Evolutionary conservation across 768 basidiomycete genomes (phyloP).

Genomic region (Hygrocybe punicea): DNA sequence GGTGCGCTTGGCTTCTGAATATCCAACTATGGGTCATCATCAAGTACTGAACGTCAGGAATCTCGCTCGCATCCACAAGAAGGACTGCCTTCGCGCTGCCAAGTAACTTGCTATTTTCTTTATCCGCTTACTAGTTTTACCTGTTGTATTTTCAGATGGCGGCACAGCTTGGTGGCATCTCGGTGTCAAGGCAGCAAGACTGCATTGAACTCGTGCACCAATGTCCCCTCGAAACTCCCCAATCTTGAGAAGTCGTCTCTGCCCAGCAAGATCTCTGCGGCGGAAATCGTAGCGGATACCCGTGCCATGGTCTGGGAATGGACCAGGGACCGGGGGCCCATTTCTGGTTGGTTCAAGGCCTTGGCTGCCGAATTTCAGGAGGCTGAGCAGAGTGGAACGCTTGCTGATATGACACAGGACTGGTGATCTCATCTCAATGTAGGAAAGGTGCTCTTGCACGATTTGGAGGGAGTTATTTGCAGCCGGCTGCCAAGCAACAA

Average conservation of each 20-base stretch:
- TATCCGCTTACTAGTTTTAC: neutral
- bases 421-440: neutral
- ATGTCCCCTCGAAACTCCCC: neutral
- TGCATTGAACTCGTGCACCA: neutral
- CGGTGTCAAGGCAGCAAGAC: neutral
- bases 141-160: too few relatives aligned
- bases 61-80: neutral
- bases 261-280: neutral
- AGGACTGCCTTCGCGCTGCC: neutral
- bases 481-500: neutral
- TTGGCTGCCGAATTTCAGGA: neutral
- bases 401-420: neutral
- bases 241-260: neutral
- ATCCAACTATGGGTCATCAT: neutral
- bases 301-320: slow-evolving; percentile 2
- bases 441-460: neutral
- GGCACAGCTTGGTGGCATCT: too few relatives aligned
- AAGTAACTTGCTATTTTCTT: neutral
- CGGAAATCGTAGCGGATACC: neutral
- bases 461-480: neutral
- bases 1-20: neutral
- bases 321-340: neutral
- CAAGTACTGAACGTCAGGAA: neutral
- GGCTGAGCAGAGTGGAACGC: neutral
- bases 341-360: neutral